Conservation (phyloP, 768 basidiomycete species). For the Phylloporus scabripes region DNA sequence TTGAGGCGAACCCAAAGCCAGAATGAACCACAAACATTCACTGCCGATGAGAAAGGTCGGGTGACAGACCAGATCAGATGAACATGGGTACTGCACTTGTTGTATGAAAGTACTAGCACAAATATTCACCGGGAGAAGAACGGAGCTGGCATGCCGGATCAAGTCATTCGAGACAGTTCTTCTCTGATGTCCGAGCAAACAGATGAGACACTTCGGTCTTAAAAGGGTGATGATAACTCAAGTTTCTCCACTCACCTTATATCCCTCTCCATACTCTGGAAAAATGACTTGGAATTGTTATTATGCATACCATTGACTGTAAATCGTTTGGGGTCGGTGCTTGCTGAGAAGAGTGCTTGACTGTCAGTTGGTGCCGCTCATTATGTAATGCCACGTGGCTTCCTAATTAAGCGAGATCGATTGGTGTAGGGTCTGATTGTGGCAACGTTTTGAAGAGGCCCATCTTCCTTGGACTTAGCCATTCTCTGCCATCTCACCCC, state of each 20-base stretch:
- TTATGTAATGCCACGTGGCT: conserved; percentile 19
- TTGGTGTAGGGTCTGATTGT: conserved; percentile 30
- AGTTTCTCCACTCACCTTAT: too few relatives aligned
- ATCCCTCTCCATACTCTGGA: neutral
- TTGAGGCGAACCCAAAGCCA: neutral
- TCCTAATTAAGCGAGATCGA: conserved; percentile 33
- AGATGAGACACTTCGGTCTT: neutral
- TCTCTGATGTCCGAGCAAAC: neutral
- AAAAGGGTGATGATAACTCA: neutral
- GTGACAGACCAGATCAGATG: too few relatives aligned
- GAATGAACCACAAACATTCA: too few relatives aligned
- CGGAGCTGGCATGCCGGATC: neutral
- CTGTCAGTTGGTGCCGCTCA: too few relatives aligned
- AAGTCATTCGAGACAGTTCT: neutral
- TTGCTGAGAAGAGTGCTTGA: neutral
- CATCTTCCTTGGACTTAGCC: conserved; percentile 17
- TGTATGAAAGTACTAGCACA: neutral
- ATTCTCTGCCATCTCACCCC: neutral
- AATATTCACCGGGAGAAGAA: neutral
- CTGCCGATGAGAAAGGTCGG: too few relatives aligned
- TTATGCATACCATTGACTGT: neutral
- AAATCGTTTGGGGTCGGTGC: neutral
- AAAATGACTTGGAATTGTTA: neutral
- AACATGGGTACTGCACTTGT: too few relatives aligned
- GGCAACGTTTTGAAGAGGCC: conserved; percentile 12